phyloP scores from a whole-genome alignment of 257 asterid genomes.

The Ballota nigra region DNA sequence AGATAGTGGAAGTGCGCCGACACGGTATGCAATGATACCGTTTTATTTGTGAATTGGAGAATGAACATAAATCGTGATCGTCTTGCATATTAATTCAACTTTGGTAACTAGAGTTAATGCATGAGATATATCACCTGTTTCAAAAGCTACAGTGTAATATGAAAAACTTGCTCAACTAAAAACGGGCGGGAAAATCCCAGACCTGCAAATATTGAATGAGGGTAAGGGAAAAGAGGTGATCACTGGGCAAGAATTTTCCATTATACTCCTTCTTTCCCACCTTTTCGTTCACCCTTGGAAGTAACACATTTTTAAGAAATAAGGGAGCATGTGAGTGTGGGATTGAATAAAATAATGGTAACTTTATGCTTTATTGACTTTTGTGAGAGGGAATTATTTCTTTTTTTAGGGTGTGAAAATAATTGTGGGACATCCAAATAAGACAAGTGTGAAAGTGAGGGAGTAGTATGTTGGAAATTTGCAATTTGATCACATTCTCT shows the following conservation, averaged over 20 bases:
- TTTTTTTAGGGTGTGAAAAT: no score
- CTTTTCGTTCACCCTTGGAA: no score
- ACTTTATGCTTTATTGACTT: no score
- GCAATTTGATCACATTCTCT: neutral
- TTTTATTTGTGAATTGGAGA: neutral
- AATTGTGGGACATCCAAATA: no score
- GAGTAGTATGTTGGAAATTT: neutral
- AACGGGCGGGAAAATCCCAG: neutral
- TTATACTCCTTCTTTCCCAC: no score
- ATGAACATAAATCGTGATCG: neutral
- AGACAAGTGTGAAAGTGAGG: no score
- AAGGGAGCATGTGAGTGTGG: no score
- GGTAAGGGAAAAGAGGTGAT: neutral
- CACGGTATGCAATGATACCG: constrained; percentile 39
- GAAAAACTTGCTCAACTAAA: neutral
- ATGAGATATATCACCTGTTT: neutral
- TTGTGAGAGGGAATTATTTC: no score
- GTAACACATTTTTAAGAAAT: no score
- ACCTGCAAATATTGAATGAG: neutral
- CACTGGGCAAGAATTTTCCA: neutral
- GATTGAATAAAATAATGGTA: no score
- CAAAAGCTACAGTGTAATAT: neutral
- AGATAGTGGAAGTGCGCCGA: constrained; percentile 58
- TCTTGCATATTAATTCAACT: no score
- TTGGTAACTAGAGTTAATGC: neutral